Evolutionary conservation across 148 eudicot genomes (phyloP).

Genomic region (Cornus kousa): DNA sequence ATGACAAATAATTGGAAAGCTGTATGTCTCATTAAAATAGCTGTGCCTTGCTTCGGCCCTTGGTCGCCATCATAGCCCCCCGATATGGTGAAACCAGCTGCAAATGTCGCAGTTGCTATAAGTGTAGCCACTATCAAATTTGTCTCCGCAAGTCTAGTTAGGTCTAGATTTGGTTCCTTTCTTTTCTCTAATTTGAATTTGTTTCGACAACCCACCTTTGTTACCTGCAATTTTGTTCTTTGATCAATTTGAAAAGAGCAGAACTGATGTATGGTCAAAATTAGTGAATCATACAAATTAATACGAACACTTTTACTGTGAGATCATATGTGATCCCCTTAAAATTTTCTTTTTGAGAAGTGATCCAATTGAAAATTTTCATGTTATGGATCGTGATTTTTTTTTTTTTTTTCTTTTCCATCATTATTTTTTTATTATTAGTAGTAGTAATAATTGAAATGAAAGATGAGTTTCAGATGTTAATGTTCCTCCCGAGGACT

Average conservation of each 20-base stretch:
- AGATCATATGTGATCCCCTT: too few species aligned
- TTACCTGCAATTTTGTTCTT: background rate
- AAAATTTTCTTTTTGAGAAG: too few species aligned
- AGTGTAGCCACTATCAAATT: slow-evolving; percentile 11
- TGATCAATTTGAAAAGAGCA: background rate
- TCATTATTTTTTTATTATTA: too few species aligned
- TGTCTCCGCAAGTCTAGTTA: background rate
- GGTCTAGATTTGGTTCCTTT: background rate
- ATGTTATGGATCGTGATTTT: too few species aligned
- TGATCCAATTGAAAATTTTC: too few species aligned
- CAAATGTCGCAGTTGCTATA: slow-evolving; percentile 12
- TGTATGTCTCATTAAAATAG: background rate
- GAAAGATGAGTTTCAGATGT: too few species aligned
- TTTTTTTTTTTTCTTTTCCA: too few species aligned
- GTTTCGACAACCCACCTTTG: background rate
- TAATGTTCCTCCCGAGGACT: too few species aligned
- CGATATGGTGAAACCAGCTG: slow-evolving; percentile 14
- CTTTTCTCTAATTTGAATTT: background rate
- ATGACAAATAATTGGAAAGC: slow-evolving; percentile 11
- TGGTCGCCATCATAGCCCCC: slow-evolving; percentile 9
- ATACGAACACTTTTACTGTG: too few species aligned
- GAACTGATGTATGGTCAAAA: too few species aligned
- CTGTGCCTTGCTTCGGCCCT: slow-evolving; percentile 11
- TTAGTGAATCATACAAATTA: too few species aligned
- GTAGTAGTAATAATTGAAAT: too few species aligned